Conservation (phyloP, 306 rosid genomes). For the Casuarina glauca region DNA sequence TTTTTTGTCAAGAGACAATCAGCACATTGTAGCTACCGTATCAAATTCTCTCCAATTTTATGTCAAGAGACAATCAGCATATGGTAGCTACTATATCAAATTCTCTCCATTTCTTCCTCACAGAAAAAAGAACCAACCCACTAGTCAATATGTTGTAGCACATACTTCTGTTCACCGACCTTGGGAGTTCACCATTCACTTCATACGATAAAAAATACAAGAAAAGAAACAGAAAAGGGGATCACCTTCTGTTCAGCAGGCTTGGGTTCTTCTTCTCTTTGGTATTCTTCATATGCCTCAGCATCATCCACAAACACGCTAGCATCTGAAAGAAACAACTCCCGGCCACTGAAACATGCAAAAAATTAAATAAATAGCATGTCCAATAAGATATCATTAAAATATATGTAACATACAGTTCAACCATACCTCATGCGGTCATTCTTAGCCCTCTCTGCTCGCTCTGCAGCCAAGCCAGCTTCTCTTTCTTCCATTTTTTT, state of each 20-base stretch:
- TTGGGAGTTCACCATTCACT: slow-evolving; percentile 33
- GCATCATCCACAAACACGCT: slow-evolving; percentile 96
- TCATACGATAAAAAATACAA: background rate
- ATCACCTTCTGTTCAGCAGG: slow-evolving; percentile 59
- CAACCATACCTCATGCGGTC: slow-evolving; percentile 55
- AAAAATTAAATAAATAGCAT: slow-evolving; percentile 9
- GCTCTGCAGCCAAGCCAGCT: slow-evolving; percentile 56
- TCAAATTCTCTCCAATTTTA: background rate
- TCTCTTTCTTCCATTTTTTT: slow-evolving; percentile 55
- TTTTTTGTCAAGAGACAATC: background rate
- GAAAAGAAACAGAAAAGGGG: background rate
- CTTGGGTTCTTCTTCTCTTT: slow-evolving; percentile 60
- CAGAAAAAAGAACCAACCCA: background rate
- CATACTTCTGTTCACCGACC: background rate
- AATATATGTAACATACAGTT: background rate
- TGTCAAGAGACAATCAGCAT: background rate
- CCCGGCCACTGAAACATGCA: slow-evolving; percentile 53
- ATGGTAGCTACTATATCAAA: background rate
- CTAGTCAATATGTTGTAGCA: background rate
- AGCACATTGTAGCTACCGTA: background rate
- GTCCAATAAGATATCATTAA: background rate
- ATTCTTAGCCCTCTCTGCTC: slow-evolving; percentile 63
- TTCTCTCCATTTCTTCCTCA: background rate
- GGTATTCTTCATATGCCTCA: slow-evolving; percentile 85
- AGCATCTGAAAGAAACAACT: slow-evolving; percentile 89